Base-by-base conservation (phyloP, 495 filamentous ascomycete species). In the Baudoinia panamericana region DNA sequence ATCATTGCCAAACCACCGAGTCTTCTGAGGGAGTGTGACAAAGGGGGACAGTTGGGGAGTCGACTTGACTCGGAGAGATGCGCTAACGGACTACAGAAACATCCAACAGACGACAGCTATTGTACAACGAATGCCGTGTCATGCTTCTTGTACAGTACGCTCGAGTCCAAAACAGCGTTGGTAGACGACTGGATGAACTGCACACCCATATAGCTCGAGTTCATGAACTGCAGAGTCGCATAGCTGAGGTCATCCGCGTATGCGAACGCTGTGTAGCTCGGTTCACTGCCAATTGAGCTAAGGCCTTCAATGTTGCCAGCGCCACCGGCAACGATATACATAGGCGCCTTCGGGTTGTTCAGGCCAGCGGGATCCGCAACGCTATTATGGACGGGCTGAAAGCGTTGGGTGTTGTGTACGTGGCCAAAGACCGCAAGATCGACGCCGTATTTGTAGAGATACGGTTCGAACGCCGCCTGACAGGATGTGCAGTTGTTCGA, bases 391-490 rank as follows among this genome's bases (percentile, higher is more conserved):
- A 69, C 53, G 0, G 67, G 62, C 1, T 46, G 20, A 20, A 64
- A 60, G 3, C 67, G 63, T 45, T 76, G 68, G 17, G 68, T 68
- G 53, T 72, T 75, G 45, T 78, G 74, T n/a, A 71, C 69, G 48
- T 78, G 74, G 2, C 74, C 74, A 53, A 74, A 72, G 6, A 77
- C 64, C 19, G 60, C 73, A 5, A 77, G 52, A 45, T 78, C 74
- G 20, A 78, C 73, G 11, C 72, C 72, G 51, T 78, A 75, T 36
- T 63, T 60, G 53, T 72, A 72, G 18, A 77, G 51, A 5, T 75
- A 44, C 5, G 61, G 55, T 54, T 78, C 74, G 36, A 78, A 78
- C 3, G 70, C 70, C 1, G 50, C 52, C 38, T 73, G 69, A 63
- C 74, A 78, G 1, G 66, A 49, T 13, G 32, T 45, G 62, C 74